Evolutionary conservation across 495 filamentous ascomycete species (phyloP).

Genomic region (Penicillium angulare): DNA sequence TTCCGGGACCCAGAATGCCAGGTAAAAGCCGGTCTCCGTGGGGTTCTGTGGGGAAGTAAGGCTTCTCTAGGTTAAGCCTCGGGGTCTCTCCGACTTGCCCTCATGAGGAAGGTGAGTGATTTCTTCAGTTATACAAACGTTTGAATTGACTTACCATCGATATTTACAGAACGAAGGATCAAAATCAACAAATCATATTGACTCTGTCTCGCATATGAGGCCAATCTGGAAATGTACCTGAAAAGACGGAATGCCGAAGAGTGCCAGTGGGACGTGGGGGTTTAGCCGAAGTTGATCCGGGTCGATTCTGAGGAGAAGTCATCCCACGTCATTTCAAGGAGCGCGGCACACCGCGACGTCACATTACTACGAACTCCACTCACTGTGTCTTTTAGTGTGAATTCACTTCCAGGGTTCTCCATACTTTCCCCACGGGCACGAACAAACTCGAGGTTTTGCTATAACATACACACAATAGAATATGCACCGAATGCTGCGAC

Average conservation of each 20-base stretch:
- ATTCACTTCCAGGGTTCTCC: neutral
- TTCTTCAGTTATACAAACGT: no score
- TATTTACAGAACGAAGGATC: neutral
- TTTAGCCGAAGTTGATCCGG: constrained; percentile 6
- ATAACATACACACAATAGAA: no score
- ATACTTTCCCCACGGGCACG: neutral
- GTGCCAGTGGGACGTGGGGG: no score
- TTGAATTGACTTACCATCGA: neutral
- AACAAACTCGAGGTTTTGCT: neutral
- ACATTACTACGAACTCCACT: neutral
- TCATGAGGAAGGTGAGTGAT: no score
- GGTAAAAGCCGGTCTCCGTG: neutral
- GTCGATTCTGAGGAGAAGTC: neutral
- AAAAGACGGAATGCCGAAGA: no score
- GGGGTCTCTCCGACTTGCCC: neutral
- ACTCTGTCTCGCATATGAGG: no score
- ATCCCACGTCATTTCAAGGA: neutral
- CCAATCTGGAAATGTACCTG: neutral
- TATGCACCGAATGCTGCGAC: no score
- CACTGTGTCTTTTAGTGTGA: neutral
- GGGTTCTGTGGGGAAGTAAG: neutral
- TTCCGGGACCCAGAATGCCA: no score
- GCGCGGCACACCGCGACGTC: neutral
- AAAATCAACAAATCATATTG: neutral
- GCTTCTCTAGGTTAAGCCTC: neutral